Evolutionary conservation across 495 filamentous ascomycete genomes (phyloP).

Genomic region (Glutinoglossum americanum): DNA sequence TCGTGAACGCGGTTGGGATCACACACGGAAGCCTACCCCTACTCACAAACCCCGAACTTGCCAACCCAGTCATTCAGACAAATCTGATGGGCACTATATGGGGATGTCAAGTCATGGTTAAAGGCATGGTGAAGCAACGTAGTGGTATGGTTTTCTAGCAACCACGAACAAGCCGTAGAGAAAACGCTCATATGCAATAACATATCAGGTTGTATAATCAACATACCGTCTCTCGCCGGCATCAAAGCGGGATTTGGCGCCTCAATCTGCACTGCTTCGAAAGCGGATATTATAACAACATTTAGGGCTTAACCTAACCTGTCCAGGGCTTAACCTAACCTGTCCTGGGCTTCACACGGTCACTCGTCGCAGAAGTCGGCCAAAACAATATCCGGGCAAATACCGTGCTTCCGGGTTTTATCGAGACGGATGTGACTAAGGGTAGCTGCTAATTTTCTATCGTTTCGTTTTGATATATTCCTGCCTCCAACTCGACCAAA

Average conservation of each 20-base stretch:
- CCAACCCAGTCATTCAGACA: slow-evolving; percentile 33
- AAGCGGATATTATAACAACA: slow-evolving; percentile 69
- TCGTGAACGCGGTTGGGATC: slow-evolving; percentile 60
- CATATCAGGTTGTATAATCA: slow-evolving; percentile 47
- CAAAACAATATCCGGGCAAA: slow-evolving; percentile 43
- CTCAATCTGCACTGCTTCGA: slow-evolving; percentile 54
- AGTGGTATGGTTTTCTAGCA: slow-evolving; percentile 7
- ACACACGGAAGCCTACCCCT: slow-evolving; percentile 36
- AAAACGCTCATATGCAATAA: background rate
- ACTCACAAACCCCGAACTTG: slow-evolving; percentile 16
- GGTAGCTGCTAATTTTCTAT: slow-evolving; percentile 22
- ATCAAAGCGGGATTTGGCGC: slow-evolving; percentile 39
- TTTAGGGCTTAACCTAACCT: too few relatives aligned
- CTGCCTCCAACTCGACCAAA: background rate
- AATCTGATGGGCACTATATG: slow-evolving; percentile 55
- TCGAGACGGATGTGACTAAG: slow-evolving; percentile 54
- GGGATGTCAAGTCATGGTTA: slow-evolving; percentile 34
- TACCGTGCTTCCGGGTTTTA: slow-evolving; percentile 66
- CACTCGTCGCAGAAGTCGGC: slow-evolving; percentile 43
- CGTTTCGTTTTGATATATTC: background rate
- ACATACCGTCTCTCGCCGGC: slow-evolving; percentile 53
- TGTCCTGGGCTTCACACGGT: slow-evolving; percentile 38
- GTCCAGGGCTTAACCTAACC: background rate
- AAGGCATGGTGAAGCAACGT: slow-evolving; percentile 23
- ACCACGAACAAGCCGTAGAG: background rate